A percentile compares a stretch with the other conserved stretches of the same genome.
These are phyloP conservation scores for Talaromyces atroroseus DNA, from an alignment of 2,329 filamentous ascomycete species.

Conservation along the genomic window DNA sequence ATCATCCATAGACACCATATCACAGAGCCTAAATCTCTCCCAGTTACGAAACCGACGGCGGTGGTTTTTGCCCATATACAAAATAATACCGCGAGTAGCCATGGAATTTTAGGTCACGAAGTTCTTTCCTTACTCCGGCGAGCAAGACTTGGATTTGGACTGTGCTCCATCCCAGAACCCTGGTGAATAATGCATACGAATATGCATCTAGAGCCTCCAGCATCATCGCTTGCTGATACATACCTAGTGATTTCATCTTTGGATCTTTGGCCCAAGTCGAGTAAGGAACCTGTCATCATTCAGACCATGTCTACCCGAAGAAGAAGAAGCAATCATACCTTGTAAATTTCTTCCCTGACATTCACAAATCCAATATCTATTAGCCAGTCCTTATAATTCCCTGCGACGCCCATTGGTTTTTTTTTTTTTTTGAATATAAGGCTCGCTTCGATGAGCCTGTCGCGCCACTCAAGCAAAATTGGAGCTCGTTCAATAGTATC, in stretches of 20 bases:
- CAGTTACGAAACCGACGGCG: background rate
- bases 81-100: conserved; percentile 18
- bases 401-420: conserved; percentile 2
- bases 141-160: conserved; percentile 27
- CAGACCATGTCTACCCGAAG: background rate
- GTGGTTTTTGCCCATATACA: conserved; percentile 8
- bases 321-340: conserved; percentile 23
- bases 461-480: background rate
- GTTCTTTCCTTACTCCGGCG: conserved; percentile 8
- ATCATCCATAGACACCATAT: too few species aligned
- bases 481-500: background rate
- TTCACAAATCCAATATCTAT: conserved; percentile 8
- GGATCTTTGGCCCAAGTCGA: conserved; percentile 42
- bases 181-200: conserved; percentile 23
- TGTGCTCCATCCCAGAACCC: conserved; percentile 20
- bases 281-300: conserved; percentile 9
- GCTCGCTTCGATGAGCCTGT: background rate
- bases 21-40: too few species aligned
- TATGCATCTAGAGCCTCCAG: conserved; percentile 19
- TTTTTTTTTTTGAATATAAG: conserved; percentile 3
- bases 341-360: conserved; percentile 6
- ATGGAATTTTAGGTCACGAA: background rate
- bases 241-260: conserved; percentile 45
- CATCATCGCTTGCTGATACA: conserved; percentile 15
- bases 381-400: conserved; percentile 5